Percentiles rank a stretch among this genome's conserved stretches.
Conservation (phyloP, 1,139 yeast genomes). For the Saccharomyces hybrid region DNA sequence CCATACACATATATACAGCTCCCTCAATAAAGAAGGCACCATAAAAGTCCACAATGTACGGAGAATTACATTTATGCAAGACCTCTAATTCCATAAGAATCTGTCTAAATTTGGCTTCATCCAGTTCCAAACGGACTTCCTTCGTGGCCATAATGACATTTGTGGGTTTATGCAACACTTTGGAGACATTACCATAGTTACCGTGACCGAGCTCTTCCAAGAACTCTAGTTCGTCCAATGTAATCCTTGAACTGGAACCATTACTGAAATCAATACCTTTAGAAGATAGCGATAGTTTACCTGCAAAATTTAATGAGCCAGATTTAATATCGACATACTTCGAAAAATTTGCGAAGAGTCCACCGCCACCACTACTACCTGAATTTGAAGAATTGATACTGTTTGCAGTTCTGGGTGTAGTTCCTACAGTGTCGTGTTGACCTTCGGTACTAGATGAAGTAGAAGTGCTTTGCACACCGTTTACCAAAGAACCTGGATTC, state of each 20-base stretch:
- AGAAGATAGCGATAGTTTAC: conserved; percentile 86
- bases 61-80: conserved; percentile 82
- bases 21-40: conserved; percentile 98
- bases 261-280: conserved; percentile 86
- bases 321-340: conserved; percentile 86
- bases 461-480: conserved; percentile 29
- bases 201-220: conserved; percentile 89
- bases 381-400: conserved; percentile 15
- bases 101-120: conserved; percentile 85
- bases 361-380: conserved; percentile 25
- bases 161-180: conserved; percentile 91
- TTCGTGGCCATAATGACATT: conserved; percentile 94
- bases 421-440: conserved; percentile 25
- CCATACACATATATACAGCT: conserved; percentile 97
- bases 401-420: conserved; percentile 17
- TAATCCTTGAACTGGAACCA: conserved; percentile 81
- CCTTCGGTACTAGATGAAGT: conserved; percentile 26
- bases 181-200: conserved; percentile 90
- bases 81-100: conserved; percentile 93
- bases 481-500: conserved; percentile 30
- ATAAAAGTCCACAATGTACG: conserved; percentile 87
- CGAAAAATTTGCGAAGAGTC: conserved; percentile 68
- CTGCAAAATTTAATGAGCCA: conserved; percentile 86
- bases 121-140: conserved; percentile 86
- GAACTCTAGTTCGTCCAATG: conserved; percentile 78